phyloP scores from a whole-genome alignment of 352 stramenopile genomes.

The Phytophthora podocarpi region DNA sequence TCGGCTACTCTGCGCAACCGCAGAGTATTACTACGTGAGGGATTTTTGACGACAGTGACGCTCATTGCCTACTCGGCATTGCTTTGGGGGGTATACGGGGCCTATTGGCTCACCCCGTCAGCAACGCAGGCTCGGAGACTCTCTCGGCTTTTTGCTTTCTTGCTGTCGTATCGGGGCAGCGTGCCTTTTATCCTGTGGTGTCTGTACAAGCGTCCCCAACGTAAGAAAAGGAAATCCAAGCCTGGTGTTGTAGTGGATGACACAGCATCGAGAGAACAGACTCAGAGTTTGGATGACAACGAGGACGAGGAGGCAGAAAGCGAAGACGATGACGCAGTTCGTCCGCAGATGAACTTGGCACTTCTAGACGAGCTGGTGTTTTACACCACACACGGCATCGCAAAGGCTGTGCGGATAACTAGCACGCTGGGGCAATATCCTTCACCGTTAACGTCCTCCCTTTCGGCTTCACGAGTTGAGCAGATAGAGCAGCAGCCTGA shows the following conservation, averaged over 20 bases:
- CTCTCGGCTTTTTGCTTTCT: conserved; percentile 63
- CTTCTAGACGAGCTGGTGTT: conserved; percentile 78
- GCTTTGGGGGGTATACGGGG: conserved; percentile 70
- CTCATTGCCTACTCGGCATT: conserved; percentile 70
- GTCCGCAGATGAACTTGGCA: conserved; percentile 80
- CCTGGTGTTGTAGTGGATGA: conserved; percentile 29
- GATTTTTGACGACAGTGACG: conserved; percentile 73
- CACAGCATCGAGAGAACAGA: not conserved
- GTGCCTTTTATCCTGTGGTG: conserved; percentile 78
- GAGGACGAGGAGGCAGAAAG: too few relatives aligned
- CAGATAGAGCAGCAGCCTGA: conserved; percentile 4
- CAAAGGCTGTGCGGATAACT: conserved; percentile 48
- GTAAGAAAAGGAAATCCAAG: conserved; percentile 21
- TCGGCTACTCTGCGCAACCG: conserved; percentile 63
- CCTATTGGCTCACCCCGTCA: conserved; percentile 58
- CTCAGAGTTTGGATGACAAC: conserved; percentile 12
- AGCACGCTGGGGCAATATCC: conserved; percentile 27
- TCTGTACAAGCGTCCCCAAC: conserved; percentile 56
- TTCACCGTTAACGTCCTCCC: not conserved
- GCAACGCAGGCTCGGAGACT: conserved; percentile 42
- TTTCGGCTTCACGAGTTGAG: conserved; percentile 1
- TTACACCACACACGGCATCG: conserved; percentile 83
- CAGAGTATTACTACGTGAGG: conserved; percentile 62
- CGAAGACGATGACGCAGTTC: conserved; percentile 65
- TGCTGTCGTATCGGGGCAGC: conserved; percentile 74